These are phyloP conservation scores for Chlorella sp. DNA, from an alignment of 139 green algal genomes.

Conservation along the genomic window DNA sequence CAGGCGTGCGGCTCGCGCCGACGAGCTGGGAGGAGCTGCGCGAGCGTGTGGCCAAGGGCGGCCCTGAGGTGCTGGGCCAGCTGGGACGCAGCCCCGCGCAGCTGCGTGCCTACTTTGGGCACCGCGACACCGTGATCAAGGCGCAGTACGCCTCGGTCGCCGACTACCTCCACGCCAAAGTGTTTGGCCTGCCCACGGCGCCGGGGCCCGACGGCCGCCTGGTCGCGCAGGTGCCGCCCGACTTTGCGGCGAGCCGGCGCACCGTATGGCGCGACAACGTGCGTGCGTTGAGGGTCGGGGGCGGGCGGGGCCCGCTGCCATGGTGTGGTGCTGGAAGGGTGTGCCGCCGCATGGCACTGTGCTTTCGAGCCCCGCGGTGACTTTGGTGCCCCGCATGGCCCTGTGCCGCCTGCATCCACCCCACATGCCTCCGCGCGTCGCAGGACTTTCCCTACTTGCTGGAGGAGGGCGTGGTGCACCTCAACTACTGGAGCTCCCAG, in stretches of 20 bases:
- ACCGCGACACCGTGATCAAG: background rate
- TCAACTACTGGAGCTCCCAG: constrained; percentile 43
- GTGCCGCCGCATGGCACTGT: background rate
- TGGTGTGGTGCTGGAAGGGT: background rate
- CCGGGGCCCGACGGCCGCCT: background rate
- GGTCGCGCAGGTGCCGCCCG: background rate
- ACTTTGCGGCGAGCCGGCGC: background rate
- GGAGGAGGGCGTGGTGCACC: constrained; percentile 38
- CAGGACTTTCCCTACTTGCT: constrained; percentile 60
- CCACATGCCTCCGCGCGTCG: too few relatives aligned
- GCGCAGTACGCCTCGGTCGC: constrained; percentile 9
- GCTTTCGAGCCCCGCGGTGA: background rate
- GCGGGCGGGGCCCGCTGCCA: background rate
- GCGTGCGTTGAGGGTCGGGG: background rate
- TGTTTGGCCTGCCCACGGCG: background rate
- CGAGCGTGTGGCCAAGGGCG: too few relatives aligned
- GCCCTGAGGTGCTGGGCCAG: too few relatives aligned
- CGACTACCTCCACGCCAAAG: constrained; percentile 6
- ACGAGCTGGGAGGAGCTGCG: too few relatives aligned
- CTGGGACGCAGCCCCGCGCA: too few relatives aligned
- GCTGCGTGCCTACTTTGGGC: background rate
- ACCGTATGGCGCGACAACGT: constrained; percentile 25
- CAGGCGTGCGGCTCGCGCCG: too few relatives aligned
- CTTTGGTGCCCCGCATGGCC: background rate
- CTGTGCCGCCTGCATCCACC: background rate